A percentile compares a stretch with the other conserved stretches of the same genome.
phyloP scores from a whole-genome alignment of 495 filamentous ascomycete genomes.

The Penicillium crystallinum region DNA sequence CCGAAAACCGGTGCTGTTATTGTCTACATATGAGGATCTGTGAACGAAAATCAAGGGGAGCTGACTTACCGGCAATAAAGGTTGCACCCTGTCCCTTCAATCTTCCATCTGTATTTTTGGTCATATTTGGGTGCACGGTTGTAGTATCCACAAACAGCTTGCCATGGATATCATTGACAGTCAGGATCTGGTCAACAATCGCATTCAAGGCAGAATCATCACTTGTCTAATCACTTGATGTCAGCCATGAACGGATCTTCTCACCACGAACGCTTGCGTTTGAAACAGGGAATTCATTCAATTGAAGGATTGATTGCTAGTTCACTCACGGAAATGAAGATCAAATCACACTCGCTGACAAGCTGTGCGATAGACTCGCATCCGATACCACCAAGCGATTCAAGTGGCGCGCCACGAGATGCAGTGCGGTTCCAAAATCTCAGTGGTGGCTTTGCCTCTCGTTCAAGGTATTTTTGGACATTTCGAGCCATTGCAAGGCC shows the following conservation, averaged over 20 bases:
- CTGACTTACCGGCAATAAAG: constrained; percentile 6
- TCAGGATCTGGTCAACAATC: constrained; percentile 5
- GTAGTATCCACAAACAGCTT: constrained; percentile 10
- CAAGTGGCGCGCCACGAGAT: not conserved
- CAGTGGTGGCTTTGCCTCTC: not conserved
- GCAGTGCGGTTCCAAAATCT: constrained; percentile 9
- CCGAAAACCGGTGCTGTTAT: constrained; percentile 8
- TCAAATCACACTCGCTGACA: constrained; percentile 5
- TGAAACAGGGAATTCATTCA: too few species aligned
- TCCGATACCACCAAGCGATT: not conserved
- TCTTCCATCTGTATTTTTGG: not conserved
- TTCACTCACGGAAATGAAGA: constrained; percentile 11
- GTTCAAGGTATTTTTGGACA: constrained; percentile 1
- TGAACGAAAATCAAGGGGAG: not conserved
- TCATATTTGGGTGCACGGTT: constrained; percentile 7
- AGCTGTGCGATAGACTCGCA: constrained; percentile 4
- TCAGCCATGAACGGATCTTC: not conserved
- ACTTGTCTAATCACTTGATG: not conserved
- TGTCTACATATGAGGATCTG: not conserved
- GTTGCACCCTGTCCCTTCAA: not conserved
- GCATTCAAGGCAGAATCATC: constrained; percentile 3
- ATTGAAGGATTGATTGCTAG: not conserved
- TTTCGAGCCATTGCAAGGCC: constrained; percentile 10
- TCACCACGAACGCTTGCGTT: too few species aligned
- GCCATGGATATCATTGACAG: not conserved